These are phyloP conservation scores for Ehretia macrophylla DNA, from an alignment of 257 asterid genomes.

Conservation along the genomic window DNA sequence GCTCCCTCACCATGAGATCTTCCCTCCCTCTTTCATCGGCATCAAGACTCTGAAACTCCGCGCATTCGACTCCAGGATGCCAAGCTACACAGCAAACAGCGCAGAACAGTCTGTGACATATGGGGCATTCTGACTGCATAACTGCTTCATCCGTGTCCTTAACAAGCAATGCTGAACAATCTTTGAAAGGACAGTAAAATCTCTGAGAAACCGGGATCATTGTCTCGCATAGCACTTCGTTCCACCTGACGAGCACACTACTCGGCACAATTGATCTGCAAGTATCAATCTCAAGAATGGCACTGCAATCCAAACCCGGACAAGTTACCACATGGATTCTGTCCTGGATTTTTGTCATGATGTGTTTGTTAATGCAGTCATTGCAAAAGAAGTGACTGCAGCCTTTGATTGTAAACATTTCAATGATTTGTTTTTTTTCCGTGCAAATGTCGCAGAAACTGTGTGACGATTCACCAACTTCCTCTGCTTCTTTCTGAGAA, in stretches of 20 bases:
- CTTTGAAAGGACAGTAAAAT: constrained; percentile 28
- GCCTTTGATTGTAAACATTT: constrained; percentile 22
- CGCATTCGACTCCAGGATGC: constrained; percentile 25
- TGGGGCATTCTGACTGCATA: constrained; percentile 14
- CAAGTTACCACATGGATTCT: constrained; percentile 23
- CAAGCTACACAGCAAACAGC: constrained; percentile 20
- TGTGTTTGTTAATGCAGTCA: constrained; percentile 40
- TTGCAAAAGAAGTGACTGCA: constrained; percentile 51
- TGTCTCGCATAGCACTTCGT: constrained; percentile 31
- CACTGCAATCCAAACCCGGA: constrained; percentile 44
- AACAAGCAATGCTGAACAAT: constrained; percentile 24
- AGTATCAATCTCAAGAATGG: constrained; percentile 20
- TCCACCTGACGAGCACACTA: constrained; percentile 28
- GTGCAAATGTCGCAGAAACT: constrained; percentile 49
- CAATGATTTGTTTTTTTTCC: constrained; percentile 26
- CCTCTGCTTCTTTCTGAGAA: not conserved
- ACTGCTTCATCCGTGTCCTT: constrained; percentile 11
- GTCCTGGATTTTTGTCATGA: constrained; percentile 19
- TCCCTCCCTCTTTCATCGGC: constrained; percentile 19
- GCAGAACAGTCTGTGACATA: constrained; percentile 22
- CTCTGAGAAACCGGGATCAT: constrained; percentile 27
- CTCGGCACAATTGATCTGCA: constrained; percentile 23
- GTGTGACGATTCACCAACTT: constrained; percentile 18
- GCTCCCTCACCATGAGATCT: constrained; percentile 13
- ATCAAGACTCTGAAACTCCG: constrained; percentile 15